Evolutionary conservation across 1,284 basidiomycete species (phyloP).

Genomic region (Irpex sp.): DNA sequence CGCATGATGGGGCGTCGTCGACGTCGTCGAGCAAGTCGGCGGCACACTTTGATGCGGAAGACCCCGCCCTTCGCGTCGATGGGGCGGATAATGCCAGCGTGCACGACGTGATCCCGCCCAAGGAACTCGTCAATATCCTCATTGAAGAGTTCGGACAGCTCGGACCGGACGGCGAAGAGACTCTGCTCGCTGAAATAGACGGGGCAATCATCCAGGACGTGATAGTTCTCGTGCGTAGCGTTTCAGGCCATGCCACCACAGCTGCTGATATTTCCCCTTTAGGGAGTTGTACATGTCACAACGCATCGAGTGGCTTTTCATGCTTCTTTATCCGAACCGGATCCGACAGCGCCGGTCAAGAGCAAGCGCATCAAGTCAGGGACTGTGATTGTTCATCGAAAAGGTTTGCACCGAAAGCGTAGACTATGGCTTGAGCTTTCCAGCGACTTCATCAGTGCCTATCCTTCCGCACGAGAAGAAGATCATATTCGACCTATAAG

Average conservation of each 20-base stretch:
- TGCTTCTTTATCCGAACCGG: constrained; percentile 50
- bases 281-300: constrained; percentile 63
- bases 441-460: constrained; percentile 57
- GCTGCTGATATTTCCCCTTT: constrained; percentile 1
- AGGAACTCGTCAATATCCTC: constrained; percentile 36
- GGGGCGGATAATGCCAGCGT: constrained; percentile 12
- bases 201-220: constrained; percentile 45
- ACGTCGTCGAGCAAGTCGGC: not conserved
- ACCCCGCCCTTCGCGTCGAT: not conserved
- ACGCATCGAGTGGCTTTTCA: constrained; percentile 64
- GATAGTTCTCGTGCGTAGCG: constrained; percentile 38
- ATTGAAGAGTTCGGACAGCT: constrained; percentile 44
- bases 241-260: constrained; percentile 5
- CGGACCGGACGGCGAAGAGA: constrained; percentile 35
- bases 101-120: constrained; percentile 25
- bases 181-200: constrained; percentile 49
- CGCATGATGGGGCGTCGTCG: not conserved
- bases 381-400: constrained; percentile 44
- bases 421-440: constrained; percentile 63
- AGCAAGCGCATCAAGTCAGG: constrained; percentile 45
- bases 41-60: constrained; percentile 1
- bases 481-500: constrained; percentile 49
- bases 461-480: constrained; percentile 49
- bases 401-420: constrained; percentile 37
- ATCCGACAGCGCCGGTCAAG: constrained; percentile 26